Percentiles rank a stretch among this genome's conserved stretches.
Evolutionary conservation across 805 yeast genomes (phyloP).

Genomic region (Clavispora vitiphila): DNA sequence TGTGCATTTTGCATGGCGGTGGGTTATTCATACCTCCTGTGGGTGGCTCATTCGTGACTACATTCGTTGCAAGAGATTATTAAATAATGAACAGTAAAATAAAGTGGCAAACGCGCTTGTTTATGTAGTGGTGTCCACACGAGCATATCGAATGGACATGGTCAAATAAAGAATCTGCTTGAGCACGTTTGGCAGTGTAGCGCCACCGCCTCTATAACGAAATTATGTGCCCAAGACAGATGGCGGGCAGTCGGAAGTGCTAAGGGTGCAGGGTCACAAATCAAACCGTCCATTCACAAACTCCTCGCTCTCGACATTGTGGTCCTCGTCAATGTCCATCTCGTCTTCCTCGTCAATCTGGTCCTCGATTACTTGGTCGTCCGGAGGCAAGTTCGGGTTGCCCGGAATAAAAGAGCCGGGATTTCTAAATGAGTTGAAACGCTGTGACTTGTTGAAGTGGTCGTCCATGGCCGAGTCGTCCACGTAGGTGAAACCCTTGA

Average conservation of each 20-base stretch:
- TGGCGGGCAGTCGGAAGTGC: too few species aligned
- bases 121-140: too few species aligned
- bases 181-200: neutral
- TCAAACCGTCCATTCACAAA: constrained; percentile 90
- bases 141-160: neutral
- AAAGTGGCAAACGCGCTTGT: too few species aligned
- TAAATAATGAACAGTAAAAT: neutral
- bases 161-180: neutral
- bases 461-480: constrained; percentile 92
- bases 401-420: constrained; percentile 77
- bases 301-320: constrained; percentile 67
- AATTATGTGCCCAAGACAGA: neutral
- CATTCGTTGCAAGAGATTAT: neutral
- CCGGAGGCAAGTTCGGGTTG: constrained; percentile 74
- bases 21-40: too few species aligned
- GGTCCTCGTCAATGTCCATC: constrained; percentile 48
- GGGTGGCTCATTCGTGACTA: neutral
- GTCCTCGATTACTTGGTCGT: constrained; percentile 73
- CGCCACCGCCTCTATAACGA: neutral
- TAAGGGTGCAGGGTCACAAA: constrained; percentile 48
- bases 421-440: constrained; percentile 32
- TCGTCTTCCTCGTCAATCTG: constrained; percentile 45
- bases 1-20: too few species aligned
- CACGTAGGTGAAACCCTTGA: constrained; percentile 94
- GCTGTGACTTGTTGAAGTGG: constrained; percentile 48